Base-by-base conservation (phyloP, 1,139 yeast species). In the Candida sp. region DNA sequence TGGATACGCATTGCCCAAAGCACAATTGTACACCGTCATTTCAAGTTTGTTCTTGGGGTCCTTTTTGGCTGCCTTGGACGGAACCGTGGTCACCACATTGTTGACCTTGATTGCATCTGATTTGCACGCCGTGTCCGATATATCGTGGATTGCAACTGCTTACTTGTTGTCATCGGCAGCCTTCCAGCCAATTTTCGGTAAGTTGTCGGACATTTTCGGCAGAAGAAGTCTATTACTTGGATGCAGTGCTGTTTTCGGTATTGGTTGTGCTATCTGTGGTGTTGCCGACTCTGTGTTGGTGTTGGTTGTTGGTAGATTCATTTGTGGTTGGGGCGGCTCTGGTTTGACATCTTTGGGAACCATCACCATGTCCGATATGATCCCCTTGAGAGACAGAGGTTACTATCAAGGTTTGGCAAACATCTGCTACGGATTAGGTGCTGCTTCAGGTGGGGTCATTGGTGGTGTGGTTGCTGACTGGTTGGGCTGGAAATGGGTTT, bases 201-300 rank as follows among this genome's bases (percentile, higher is more conserved):
- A 90, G 63, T 68, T 92, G 33, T 86, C 96, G 3, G 97, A 88
- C 61, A 89, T 91, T 42, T 90, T 87, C 66, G 97, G 97, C 23
- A 79, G 97, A 59, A 88, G 83, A 62, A 64, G 60, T 48, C 62
- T 70, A 25, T 63, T 77, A 25, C 54, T 76, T 17, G 53, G 67
- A 9, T 77, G 81, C 59, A 65, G 73, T 33, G 55, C 58, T 1
- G 61, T 75, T 42, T 77, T 77, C 57, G 69, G 70, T 7, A 42
- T 73, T 7, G 81, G 82, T 0, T 77, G 82, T 54, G 52, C 63
- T 12, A 69, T 77, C 46, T 73, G 80, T 56, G 47, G 47, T 8
- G 72, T 67, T 2, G 73, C 81, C 3, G 66, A 69, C 49, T 70
- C 79, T 4, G 67, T 80, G 44, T 44, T 59, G n/a, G 54, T 67